Base-by-base conservation (phyloP, 163 green algal genomes). In the Scenedesmus sp. region DNA sequence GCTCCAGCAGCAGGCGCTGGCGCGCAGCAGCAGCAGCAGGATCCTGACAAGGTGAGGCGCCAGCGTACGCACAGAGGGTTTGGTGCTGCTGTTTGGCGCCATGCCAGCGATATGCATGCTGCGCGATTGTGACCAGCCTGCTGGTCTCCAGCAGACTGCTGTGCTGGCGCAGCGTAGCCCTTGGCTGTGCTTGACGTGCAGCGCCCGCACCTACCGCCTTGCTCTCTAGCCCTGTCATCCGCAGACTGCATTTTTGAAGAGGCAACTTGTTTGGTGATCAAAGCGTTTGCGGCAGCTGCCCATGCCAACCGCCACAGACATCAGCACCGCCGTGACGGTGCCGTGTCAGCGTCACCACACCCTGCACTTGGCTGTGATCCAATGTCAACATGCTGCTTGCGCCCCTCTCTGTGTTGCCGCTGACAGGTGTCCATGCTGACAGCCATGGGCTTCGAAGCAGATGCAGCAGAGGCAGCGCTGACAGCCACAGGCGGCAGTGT, bases 401-500 rank as follows among this genome's bases (percentile, higher is more conserved):
- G 9, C 81, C 26, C 49, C 59, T 15, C 3, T 37, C 59, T 79
- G 56, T 18, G 9, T 53, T 26, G 33, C 85, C 20, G 15, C 53
- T 93, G 95, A 37, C 81, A 91, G 53, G 86, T 98, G 5, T 91
- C 89, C 9, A 95, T 95, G 93, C 95, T 99, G 43, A 89, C 83
- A 3, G 92, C 78, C 59, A 99, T 99, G 97, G 98, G 98, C 61
- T 99, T 99, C 93, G 95, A 79, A 9, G 89, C 94, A 15, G 37
- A 88, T 10, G 93, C 96, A 86, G 96, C 95, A 30, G 91, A 51
- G 37, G 92, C 92, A 33, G 96, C 96, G 40, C 94, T 98, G 24
- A 93, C 83, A 79, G 94, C 96, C 15, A 97, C 94, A 87, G 72
- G 72, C 3, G 94, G 93, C 82, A 96, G 91, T 88, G 78, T 98